A percentile compares a stretch with the other conserved stretches of the same genome.
Conservation (phyloP, 306 rosid genomes). For the Astragalus glycyphyllos region DNA sequence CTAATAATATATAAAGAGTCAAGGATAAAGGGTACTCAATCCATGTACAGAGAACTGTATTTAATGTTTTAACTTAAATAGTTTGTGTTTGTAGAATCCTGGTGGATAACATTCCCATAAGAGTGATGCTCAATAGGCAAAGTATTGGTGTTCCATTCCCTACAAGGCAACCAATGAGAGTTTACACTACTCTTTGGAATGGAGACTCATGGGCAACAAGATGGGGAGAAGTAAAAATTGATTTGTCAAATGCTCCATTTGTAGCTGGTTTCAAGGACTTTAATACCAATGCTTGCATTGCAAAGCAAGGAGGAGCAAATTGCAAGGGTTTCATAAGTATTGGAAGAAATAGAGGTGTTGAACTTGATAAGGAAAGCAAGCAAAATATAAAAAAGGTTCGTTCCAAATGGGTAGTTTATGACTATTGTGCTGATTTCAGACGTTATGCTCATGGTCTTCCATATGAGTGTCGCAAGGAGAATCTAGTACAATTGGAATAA, state of each 20-base stretch:
- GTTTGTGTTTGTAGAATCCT: constrained; percentile 38
- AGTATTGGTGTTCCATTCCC: constrained; percentile 56
- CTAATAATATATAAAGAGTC: too few species aligned
- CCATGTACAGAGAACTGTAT: too few species aligned
- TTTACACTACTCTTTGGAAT: constrained; percentile 56
- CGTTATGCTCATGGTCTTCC: constrained; percentile 63
- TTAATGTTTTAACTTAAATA: neutral
- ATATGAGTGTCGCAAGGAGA: constrained; percentile 50
- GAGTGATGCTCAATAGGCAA: constrained; percentile 48
- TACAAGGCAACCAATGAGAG: constrained; percentile 48
- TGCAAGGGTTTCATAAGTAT: constrained; percentile 30
- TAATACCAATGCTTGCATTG: constrained; percentile 42
- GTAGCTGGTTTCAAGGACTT: constrained; percentile 49
- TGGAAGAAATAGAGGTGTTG: neutral
- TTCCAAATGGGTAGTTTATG: constrained; percentile 51
- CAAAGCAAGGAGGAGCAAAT: neutral
- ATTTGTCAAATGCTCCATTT: constrained; percentile 51
- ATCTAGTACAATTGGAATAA: constrained; percentile 14
- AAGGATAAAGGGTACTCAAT: too few species aligned
- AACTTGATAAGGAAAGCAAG: constrained; percentile 31
- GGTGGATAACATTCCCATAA: constrained; percentile 51
- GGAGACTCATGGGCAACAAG: constrained; percentile 65
- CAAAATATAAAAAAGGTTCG: constrained; percentile 19
- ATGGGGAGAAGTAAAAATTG: constrained; percentile 58
- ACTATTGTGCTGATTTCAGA: constrained; percentile 52